phyloP scores from a whole-genome alignment of 2,329 filamentous ascomycete species.

The Ophiostoma australiae region DNA sequence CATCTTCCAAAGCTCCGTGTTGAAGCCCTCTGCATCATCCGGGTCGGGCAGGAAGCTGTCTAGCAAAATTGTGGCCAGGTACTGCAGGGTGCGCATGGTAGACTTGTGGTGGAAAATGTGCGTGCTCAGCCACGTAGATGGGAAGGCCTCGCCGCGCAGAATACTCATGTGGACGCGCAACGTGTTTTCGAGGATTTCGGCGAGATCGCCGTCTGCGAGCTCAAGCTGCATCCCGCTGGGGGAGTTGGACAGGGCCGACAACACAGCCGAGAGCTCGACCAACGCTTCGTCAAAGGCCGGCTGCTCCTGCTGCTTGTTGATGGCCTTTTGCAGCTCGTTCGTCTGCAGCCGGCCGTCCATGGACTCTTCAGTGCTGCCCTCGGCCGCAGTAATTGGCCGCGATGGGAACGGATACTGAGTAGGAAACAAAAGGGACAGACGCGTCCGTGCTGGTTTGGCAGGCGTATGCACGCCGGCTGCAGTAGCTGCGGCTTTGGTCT shows the following conservation, averaged over 20 bases:
- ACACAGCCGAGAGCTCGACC: constrained; percentile 79
- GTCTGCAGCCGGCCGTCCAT: constrained; percentile 13
- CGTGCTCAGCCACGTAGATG: constrained; percentile 82
- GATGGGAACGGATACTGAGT: constrained; percentile 82
- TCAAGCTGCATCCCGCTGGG: constrained; percentile 71
- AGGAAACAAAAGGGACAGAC: constrained; percentile 84
- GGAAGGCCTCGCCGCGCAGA: constrained; percentile 82
- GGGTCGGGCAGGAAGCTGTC: constrained; percentile 80
- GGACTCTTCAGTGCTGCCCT: constrained; percentile 32
- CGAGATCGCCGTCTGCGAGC: constrained; percentile 66
- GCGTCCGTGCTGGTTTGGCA: constrained; percentile 47
- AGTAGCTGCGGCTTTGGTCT: background rate
- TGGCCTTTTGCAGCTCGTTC: constrained; percentile 14
- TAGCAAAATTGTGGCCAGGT: constrained; percentile 73
- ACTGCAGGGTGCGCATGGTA: constrained; percentile 78
- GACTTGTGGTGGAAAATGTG: constrained; percentile 91
- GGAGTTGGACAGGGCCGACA: constrained; percentile 75
- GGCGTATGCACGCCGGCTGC: background rate
- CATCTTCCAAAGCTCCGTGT: constrained; percentile 87
- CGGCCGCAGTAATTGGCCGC: constrained; percentile 51
- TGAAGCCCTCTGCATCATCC: constrained; percentile 86
- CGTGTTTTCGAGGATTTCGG: constrained; percentile 68
- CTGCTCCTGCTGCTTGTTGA: constrained; percentile 31
- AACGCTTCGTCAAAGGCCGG: constrained; percentile 75
- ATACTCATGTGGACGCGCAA: constrained; percentile 86